These are phyloP conservation scores for Ustilago vetiveriae DNA, from an alignment of 1,284 basidiomycete species.

Conservation along the genomic window DNA sequence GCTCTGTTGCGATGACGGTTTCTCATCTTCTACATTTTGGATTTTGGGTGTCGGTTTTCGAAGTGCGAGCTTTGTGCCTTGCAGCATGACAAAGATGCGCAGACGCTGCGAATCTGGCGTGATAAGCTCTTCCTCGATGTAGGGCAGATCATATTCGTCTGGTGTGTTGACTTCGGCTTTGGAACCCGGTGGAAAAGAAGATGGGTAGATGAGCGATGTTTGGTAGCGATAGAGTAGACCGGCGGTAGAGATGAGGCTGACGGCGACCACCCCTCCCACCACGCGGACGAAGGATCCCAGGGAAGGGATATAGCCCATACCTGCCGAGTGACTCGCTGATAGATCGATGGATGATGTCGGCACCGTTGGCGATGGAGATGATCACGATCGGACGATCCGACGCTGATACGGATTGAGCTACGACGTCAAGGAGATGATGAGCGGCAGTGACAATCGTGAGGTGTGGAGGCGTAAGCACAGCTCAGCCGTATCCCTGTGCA, in stretches of 20 bases:
- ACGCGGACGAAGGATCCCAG: constrained; percentile 38
- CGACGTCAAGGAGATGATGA: no score
- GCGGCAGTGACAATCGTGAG: no score
- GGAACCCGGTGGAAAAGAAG: constrained; percentile 59
- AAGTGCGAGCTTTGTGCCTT: constrained; percentile 32
- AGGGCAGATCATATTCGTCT: constrained; percentile 60
- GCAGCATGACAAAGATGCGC: constrained; percentile 59
- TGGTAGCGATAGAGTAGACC: constrained; percentile 65
- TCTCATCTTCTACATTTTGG: constrained; percentile 14
- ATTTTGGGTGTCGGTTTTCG: constrained; percentile 9
- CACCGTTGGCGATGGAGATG: no score
- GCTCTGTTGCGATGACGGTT: constrained; percentile 4
- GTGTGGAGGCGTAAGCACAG: no score
- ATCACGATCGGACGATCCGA: not conserved
- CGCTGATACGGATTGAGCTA: no score
- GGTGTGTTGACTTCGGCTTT: constrained; percentile 59
- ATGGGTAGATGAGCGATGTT: constrained; percentile 62
- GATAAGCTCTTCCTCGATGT: constrained; percentile 51
- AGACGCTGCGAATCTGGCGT: constrained; percentile 61
- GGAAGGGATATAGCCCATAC: constrained; percentile 47
- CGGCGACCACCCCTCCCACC: constrained; percentile 46
- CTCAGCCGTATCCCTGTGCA: no score
- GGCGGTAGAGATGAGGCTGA: constrained; percentile 57
- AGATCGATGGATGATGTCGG: no score
- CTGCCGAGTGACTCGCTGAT: no score